Evolutionary conservation across 495 filamentous ascomycete species (phyloP), one percentile per base, ranked within the genome.

Genomic region (Talaromyces proteolyticus): DNA sequence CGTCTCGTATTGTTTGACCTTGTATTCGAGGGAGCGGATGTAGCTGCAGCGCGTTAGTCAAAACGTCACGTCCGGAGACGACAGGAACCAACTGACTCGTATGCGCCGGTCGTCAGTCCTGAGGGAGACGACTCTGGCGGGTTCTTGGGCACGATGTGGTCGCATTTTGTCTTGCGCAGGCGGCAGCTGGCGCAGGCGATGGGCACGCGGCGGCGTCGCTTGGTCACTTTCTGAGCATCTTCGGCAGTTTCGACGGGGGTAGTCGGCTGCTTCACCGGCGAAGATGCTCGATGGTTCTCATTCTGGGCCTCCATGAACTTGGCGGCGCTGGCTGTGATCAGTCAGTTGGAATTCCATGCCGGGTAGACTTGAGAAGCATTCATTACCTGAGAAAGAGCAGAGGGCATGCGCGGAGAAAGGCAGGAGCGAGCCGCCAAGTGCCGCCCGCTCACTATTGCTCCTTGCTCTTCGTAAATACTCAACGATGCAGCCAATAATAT

Each of bases 121-220:
- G 47, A 19, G 16, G 38, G n/a, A 2, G 20, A 20, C 25, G 17
- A 22, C 3, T 23, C 20, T 14, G 38, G 12, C 21, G 22, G 18
- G 22, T 39, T 49, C 18, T 34, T 49, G 11, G 47, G 47, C 11
- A 49, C 47, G 26, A 49, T 49, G 22, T 49, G 47, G 7, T 49
- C 47, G 20, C 47, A 49, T 49, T 49, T 49, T 7, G 47, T 49
- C n/a, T 49, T 49, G 36, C 47, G 47, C 36, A 49, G 8, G 11
- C 47, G 47, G 25, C 47, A 49, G 34, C 12, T 40, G 17, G 37
- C 47, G 22, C 47, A 49, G 16, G 47, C 47, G 16, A 49, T 49
- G 34, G 47, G 47, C 39, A 49, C 47, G 20, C 47, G 47, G 36
- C 47, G 47, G 11, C 47, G 34, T 18, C 36, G 16, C 24, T 34